Evolutionary conservation across 257 asterid species (phyloP).

Genomic region (Solanum pimpinellifolium): DNA sequence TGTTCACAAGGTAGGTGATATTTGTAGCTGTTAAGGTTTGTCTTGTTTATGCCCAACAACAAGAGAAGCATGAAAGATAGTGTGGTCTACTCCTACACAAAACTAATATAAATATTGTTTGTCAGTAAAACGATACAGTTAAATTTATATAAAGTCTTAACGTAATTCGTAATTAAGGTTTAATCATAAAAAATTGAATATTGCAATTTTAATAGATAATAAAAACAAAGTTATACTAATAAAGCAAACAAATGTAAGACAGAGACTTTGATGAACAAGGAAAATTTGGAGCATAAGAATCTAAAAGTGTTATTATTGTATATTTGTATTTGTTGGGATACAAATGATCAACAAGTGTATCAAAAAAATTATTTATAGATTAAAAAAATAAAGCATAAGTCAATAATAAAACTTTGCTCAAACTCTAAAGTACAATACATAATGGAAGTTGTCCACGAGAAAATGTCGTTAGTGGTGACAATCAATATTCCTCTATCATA

Average conservation of each 20-base stretch:
- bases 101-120: background rate
- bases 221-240: background rate
- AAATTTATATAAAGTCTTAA: background rate
- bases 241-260: background rate
- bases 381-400: background rate
- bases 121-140: background rate
- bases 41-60: background rate
- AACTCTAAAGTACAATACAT: background rate
- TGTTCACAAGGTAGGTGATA: background rate
- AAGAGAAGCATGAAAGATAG: background rate
- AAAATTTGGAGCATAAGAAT: background rate
- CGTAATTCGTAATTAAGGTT: background rate
- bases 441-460: background rate
- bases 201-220: background rate
- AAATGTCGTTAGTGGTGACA: background rate
- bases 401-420: background rate
- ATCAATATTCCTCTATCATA: background rate
- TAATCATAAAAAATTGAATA: background rate
- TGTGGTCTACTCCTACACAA: background rate
- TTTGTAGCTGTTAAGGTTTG: background rate
- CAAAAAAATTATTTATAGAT: background rate
- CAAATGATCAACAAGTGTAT: background rate
- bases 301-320: background rate
- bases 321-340: background rate
- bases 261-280: background rate